Base-by-base conservation (phyloP, 345 rosid species). In the Boechera divaricarpa region DNA sequence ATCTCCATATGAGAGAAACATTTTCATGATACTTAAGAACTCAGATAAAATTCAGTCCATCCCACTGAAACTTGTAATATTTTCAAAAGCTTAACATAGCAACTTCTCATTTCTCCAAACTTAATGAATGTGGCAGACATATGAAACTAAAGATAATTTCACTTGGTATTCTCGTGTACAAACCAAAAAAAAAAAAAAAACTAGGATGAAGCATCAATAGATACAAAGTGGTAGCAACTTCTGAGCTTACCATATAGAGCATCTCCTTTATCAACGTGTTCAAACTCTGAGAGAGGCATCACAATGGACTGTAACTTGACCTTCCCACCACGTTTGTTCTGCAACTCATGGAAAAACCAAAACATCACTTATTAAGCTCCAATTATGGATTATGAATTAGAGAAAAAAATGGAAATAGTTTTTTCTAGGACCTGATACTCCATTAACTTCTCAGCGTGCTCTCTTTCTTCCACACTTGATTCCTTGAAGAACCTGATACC, bases 261-360 rank as follows among this genome's bases (percentile, higher is more conserved):
- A 83, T 95, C 97, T 52, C 99, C 99, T 77, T 95, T 95, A 68
- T 95, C 97, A 12, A 69, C 87, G 57, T 95, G 97, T 70, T 93
- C 93, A 81, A 84, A 95, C 77, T 92, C 99, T 0, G 91, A 78
- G 12, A 82, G 87, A 38, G 99, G 97, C 84, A 78, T 78, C 57
- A 86, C 54, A 18, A 95, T 90, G 2, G 90, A 82, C 57, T 89
- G 93, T 47, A 95, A 84, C 79, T 82, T 87, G 54, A 92, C 99
- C 79, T 77, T 87, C 31, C 99, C 99, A 62, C 99, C 99, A 21
- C 98, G 89, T 62, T 87, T 84, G 86, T 92, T 95, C 99, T 95
- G 71, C 54, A 21, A 24, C n/a, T 74, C 47, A 64, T n/a, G 36
- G 65, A 39, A 52, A 63, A 33, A 10, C 12, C 56, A 48, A 10